Conservation (phyloP, 2,329 filamentous ascomycete genomes). For the Exophiala oligosperma region DNA sequence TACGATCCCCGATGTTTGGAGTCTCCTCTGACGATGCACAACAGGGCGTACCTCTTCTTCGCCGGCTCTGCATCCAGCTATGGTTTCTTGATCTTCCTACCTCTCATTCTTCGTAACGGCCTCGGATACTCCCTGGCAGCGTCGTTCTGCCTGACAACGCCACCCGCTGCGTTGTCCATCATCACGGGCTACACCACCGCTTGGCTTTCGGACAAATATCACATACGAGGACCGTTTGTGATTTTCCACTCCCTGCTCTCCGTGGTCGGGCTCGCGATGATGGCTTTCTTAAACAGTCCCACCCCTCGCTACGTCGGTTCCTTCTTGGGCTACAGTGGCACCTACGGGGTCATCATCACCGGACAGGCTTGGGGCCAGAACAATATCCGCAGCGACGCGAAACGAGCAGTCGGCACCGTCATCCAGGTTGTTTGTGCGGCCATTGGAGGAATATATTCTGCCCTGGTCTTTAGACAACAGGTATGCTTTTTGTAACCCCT, state of each 20-base stretch:
- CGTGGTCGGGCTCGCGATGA: conserved; percentile 58
- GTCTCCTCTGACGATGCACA: too few species aligned
- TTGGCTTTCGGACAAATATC: conserved; percentile 67
- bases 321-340: conserved; percentile 72
- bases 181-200: conserved; percentile 59
- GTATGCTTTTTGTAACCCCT: too few species aligned
- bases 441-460: conserved; percentile 73
- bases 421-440: conserved; percentile 44
- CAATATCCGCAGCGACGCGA: conserved; percentile 87
- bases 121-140: conserved; percentile 65
- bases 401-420: conserved; percentile 59
- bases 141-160: conserved; percentile 70
- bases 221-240: conserved; percentile 65
- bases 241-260: conserved; percentile 62
- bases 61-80: too few species aligned
- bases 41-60: too few species aligned
- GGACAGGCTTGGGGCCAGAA: conserved; percentile 53
- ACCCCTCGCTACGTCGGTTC: conserved; percentile 48
- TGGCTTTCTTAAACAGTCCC: conserved; percentile 51
- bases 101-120: conserved; percentile 65
- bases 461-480: conserved; percentile 62
- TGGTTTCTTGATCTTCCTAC: conserved; percentile 55
- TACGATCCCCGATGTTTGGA: too few species aligned
- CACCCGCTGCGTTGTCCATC: conserved; percentile 63
- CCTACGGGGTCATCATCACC: conserved; percentile 73